phyloP scores from a whole-genome alignment of 2,329 filamentous ascomycete species.

The Aschersonia sp. region DNA sequence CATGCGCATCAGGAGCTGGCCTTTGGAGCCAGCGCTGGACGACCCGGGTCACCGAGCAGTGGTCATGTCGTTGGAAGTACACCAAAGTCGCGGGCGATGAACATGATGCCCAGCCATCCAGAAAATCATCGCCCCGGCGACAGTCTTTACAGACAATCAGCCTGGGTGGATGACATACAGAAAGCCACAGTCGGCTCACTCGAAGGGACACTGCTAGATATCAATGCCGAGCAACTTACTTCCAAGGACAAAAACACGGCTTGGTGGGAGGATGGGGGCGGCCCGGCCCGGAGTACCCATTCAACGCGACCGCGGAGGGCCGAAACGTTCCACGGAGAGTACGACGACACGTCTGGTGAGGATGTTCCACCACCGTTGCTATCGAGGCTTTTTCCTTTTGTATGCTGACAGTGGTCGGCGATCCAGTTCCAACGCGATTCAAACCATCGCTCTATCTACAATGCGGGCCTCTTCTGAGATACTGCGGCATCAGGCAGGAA shows the following conservation, averaged over 20 bases:
- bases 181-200: slow-evolving; percentile 50
- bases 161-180: slow-evolving; percentile 59
- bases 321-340: slow-evolving; percentile 52
- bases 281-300: slow-evolving; percentile 29
- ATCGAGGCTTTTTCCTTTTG: neutral
- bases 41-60: no score
- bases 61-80: slow-evolving; percentile 9
- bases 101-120: slow-evolving; percentile 25
- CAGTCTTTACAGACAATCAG: slow-evolving; percentile 42
- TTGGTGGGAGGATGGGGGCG: slow-evolving; percentile 61
- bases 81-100: slow-evolving; percentile 24
- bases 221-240: slow-evolving; percentile 26
- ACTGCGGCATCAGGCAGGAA: slow-evolving; percentile 67
- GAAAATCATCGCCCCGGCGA: slow-evolving; percentile 31
- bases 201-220: slow-evolving; percentile 42
- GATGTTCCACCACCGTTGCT: slow-evolving; percentile 5
- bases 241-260: slow-evolving; percentile 37
- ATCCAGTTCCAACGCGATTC: slow-evolving; percentile 51
- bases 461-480: slow-evolving; percentile 81
- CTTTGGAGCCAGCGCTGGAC: no score
- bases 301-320: slow-evolving; percentile 36
- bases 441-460: slow-evolving; percentile 73
- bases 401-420: neutral
- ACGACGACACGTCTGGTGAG: slow-evolving; percentile 46
- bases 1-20: no score